phyloP scores from a whole-genome alignment of 805 yeast species.

The Brettanomyces custersianus region DNA sequence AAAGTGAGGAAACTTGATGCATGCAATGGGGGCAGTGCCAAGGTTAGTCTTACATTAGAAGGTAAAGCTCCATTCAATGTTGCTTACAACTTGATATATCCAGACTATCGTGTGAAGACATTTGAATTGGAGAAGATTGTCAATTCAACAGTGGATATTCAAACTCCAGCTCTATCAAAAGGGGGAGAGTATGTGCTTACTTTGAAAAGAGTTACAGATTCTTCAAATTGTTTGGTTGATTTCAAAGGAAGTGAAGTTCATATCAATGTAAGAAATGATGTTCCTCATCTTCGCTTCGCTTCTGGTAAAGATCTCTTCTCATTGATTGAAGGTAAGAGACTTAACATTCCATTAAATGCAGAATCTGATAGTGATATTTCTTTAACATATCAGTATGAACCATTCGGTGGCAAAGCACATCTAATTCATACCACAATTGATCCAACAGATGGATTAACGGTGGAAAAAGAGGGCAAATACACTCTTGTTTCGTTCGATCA shows the following conservation, averaged over 20 bases:
- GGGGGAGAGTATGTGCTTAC: slow-evolving; percentile 73
- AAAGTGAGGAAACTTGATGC: slow-evolving; percentile 14
- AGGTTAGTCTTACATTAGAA: slow-evolving; percentile 49
- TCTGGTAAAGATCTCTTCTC: slow-evolving; percentile 22
- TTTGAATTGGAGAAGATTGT: slow-evolving; percentile 33
- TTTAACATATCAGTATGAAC: slow-evolving; percentile 25
- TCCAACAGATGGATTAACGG: slow-evolving; percentile 21
- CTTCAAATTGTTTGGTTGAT: slow-evolving; percentile 71
- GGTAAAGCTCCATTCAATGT: slow-evolving; percentile 79
- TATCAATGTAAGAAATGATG: slow-evolving; percentile 60
- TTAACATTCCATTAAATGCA: slow-evolving; percentile 45
- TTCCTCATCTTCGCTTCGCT: slow-evolving; percentile 41
- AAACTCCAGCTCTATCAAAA: slow-evolving; percentile 42
- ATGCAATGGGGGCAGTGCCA: slow-evolving; percentile 25
- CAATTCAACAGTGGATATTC: slow-evolving; percentile 30
- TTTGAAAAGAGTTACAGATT: slow-evolving; percentile 60
- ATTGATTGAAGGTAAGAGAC: slow-evolving; percentile 54
- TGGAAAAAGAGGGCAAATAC: slow-evolving; percentile 36
- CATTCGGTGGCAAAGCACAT: slow-evolving; percentile 14
- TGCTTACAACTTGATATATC: slow-evolving; percentile 57
- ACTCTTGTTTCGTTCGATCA: slow-evolving; percentile 29
- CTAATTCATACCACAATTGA: slow-evolving; percentile 7
- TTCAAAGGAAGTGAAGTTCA: slow-evolving; percentile 53
- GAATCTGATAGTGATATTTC: slow-evolving; percentile 23
- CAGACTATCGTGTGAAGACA: slow-evolving; percentile 36